Conservation (phyloP, 2,329 filamentous ascomycete genomes). For the Trichoderma lentiforme region DNA sequence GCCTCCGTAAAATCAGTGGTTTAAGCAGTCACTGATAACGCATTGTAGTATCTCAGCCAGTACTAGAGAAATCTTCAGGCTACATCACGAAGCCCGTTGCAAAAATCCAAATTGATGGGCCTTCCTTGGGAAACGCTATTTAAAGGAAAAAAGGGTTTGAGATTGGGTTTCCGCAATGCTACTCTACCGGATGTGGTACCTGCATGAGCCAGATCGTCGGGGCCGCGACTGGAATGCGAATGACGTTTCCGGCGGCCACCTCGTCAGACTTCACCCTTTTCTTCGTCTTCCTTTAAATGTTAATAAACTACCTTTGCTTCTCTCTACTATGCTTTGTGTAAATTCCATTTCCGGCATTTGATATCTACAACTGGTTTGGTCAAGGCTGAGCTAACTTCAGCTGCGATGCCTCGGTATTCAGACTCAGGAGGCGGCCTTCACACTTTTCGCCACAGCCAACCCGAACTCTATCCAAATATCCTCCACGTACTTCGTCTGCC, state of each 20-base stretch:
- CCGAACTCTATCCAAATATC: neutral
- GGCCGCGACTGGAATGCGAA: constrained; percentile 5
- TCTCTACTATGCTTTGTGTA: neutral
- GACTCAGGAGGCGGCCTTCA: neutral
- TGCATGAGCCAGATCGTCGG: neutral
- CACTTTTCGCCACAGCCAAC: neutral
- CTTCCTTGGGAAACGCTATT: neutral
- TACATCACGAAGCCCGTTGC: neutral
- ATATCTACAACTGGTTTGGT: neutral
- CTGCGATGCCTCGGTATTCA: neutral
- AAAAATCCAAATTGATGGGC: neutral
- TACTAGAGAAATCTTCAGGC: neutral
- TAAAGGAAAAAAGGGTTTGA: neutral
- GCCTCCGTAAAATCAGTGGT: neutral
- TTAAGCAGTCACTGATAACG: neutral
- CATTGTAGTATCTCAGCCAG: neutral
- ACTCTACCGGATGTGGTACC: neutral
- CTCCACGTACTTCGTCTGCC: neutral
- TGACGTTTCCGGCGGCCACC: neutral
- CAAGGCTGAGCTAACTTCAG: neutral
- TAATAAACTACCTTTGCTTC: neutral
- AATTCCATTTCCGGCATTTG: neutral
- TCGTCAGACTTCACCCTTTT: neutral
- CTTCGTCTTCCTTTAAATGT: neutral
- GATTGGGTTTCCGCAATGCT: neutral